Evolutionary conservation across 768 basidiomycete species (phyloP).

Genomic region (Lactarius deliciosus): DNA sequence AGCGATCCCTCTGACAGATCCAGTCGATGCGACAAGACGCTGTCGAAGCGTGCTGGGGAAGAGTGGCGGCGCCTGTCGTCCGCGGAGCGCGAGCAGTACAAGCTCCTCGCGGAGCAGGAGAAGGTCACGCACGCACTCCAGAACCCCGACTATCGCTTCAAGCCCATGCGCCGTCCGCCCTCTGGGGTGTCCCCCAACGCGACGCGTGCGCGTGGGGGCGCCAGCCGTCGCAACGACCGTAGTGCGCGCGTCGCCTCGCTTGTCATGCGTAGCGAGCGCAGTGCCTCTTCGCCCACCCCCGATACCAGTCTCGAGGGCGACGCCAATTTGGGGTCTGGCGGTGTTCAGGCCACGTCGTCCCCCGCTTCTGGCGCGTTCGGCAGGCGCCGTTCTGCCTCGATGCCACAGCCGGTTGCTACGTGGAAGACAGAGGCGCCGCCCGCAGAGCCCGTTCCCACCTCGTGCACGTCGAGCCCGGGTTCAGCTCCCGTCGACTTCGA

Average conservation of each 20-base stretch:
- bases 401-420: slow-evolving; percentile 24
- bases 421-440: slow-evolving; percentile 4
- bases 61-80: slow-evolving; percentile 64
- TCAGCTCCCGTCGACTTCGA: slow-evolving; percentile 19
- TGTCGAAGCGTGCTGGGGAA: slow-evolving; percentile 76
- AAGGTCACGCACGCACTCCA: slow-evolving; percentile 53
- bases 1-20: slow-evolving; percentile 33
- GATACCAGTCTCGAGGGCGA: neutral
- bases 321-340: neutral
- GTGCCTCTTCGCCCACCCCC: slow-evolving; percentile 9
- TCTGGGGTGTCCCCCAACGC: neutral
- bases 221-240: slow-evolving; percentile 22
- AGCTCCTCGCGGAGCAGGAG: slow-evolving; percentile 54
- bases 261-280: slow-evolving; percentile 21
- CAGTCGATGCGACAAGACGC: slow-evolving; percentile 44
- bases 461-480: slow-evolving; percentile 26
- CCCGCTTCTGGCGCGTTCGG: neutral
- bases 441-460: slow-evolving; percentile 6
- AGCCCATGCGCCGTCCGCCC: slow-evolving; percentile 42
- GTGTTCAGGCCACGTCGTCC: neutral
- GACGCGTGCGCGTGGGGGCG: slow-evolving; percentile 1
- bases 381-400: slow-evolving; percentile 28
- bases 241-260: slow-evolving; percentile 20
- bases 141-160: slow-evolving; percentile 65
- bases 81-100: slow-evolving; percentile 51